Base-by-base conservation (phyloP, 345 rosid genomes). In the Murraya koenigii region DNA sequence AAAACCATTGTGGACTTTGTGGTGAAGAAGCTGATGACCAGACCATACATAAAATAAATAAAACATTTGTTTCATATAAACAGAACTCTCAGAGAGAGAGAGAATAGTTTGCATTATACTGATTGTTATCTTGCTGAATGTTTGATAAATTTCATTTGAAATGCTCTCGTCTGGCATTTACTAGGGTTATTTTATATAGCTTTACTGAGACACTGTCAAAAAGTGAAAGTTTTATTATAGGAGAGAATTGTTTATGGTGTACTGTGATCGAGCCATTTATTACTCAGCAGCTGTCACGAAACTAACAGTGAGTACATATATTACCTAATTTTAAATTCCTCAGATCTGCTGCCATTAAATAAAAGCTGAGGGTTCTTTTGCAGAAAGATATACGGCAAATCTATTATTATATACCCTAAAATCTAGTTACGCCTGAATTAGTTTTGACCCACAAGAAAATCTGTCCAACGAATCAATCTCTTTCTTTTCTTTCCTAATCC, bases 321-420 rank as follows among this genome's bases (percentile, higher is more conserved):
- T 47, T 69, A 47, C 28, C 59, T 69, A 69, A 69, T 47, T 15
- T 47, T 28, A 71, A 71, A 71, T 41, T 26, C 59, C 59, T 26
- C 36, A 17, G 30, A 69, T 47, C 58, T 14, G 11, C 22, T 19
- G 41, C 25, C 44, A 64, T 33, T 65, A 65, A 19, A 9, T 38
- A 17, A 26, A 26, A 19, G 36, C 2, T 4, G 13, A 69, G 25
- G 19, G 23, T 30, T 30, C 7, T 17, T 19, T 17, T 32, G 63
- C 61, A 22, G 47, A 22, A 54, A 22, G 30, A 32, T 13, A 36
- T 58, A 72, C 66, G 38, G 76, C 26, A 60, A 14, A 73, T 60
- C 67, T 17, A 59, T n/a, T 59, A 39, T 58, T 59, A 36, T 72
- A 72, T 6, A 1, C 54, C 65, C 7, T 38, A 15, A 73, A 38